Base-by-base conservation (phyloP, 768 basidiomycete species). In the Coprinellus aureogranulatus region DNA sequence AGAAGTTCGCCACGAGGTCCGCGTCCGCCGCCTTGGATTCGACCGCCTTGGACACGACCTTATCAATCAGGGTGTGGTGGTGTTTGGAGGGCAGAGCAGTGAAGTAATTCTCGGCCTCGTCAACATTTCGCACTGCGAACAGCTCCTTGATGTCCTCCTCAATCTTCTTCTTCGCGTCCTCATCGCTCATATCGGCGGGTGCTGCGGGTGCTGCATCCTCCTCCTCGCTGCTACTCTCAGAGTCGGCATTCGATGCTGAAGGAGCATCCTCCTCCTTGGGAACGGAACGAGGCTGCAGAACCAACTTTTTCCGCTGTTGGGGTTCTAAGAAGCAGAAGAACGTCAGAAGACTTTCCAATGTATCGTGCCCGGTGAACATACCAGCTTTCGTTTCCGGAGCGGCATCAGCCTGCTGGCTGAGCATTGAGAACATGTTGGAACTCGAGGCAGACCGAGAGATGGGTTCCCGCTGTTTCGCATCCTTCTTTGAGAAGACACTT, bases 51-150 rank as follows among this genome's bases (percentile, higher is more conserved):
- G 79, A 81, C 44, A 89, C 82, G 45, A 98, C 74, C 70, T 86
- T 87, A 66, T 90, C 85, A 61, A 96, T 84, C 28, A 98, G 81
- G 22, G 72, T 73, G 56, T 72, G 73, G 39, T 88, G 87, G 64
- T 88, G 81, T 57, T 79, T 79, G 25, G 79, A 70, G 5, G 92
- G 87, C 26, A 98, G 78, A 20, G 77, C 81, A 50, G 82, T 79
- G 75, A 96, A 94, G 77, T 94, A 95, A 25, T 82, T 82, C 63
- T 92, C 92, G 12, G 91, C 94, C 70, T 97, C 95, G 31, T 88
- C 87, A 56, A 97, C 70, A 66, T 87, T 89, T 62, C 91, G 88
- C 64, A 92, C 85, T 62, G 79, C 83, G 72, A 88, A 94, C 77
- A 93, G 90, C 77, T 98, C 93, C 72, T 91, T 92, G 55, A 77